Percentiles rank a stretch among this genome's conserved stretches.
phyloP scores from a whole-genome alignment of 306 rosid genomes.

The Prunus mume region DNA sequence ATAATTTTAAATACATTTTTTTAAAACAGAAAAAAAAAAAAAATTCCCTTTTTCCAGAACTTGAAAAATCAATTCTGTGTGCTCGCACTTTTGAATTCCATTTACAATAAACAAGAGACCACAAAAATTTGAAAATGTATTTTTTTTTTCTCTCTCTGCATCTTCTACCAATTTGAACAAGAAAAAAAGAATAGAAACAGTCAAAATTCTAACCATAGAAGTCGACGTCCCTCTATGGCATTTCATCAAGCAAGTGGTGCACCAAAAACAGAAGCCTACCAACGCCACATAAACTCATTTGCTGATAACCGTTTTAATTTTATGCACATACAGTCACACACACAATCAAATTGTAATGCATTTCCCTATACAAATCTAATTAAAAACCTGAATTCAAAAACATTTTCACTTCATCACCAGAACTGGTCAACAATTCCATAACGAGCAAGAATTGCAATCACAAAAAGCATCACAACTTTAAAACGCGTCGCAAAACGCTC shows the following conservation, averaged over 20 bases:
- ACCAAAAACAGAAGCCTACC: neutral
- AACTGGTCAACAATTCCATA: neutral
- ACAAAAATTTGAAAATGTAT: neutral
- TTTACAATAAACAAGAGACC: neutral
- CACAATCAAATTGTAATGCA: neutral
- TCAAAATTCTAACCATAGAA: neutral
- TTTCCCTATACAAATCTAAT: neutral
- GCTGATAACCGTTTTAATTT: neutral
- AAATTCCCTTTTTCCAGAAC: neutral
- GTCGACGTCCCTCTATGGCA: conserved; percentile 26
- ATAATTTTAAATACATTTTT: neutral
- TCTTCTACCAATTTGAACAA: neutral
- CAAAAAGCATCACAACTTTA: neutral
- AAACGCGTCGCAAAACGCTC: neutral
- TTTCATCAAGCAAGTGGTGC: conserved; percentile 34
- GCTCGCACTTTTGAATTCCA: neutral
- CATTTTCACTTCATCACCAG: conserved; percentile 4
- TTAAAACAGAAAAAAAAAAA: neutral
- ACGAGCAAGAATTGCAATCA: neutral
- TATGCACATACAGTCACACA: neutral
- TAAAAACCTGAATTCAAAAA: neutral
- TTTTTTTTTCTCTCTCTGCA: neutral
- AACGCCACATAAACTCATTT: neutral
- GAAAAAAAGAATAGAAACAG: neutral
- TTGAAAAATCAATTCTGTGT: neutral